Conservation (phyloP, 352 stramenopile genomes). For the Aphanomyces cochlioides region DNA sequence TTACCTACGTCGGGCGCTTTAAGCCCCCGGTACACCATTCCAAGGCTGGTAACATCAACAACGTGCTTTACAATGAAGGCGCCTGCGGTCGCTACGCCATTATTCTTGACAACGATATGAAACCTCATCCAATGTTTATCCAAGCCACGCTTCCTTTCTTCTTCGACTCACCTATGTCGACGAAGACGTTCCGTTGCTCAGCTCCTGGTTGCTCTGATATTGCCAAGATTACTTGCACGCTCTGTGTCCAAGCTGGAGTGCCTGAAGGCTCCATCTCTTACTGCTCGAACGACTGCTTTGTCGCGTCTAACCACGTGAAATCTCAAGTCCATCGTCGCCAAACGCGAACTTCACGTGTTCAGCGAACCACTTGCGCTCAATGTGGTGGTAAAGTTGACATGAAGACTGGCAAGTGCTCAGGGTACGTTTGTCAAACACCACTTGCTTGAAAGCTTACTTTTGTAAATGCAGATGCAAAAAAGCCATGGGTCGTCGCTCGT, state of each 20-base stretch:
- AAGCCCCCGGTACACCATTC: slow-evolving; percentile 68
- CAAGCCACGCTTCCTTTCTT: slow-evolving; percentile 67
- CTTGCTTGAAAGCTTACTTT: neutral
- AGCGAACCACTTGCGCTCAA: slow-evolving; percentile 56
- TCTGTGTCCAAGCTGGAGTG: slow-evolving; percentile 60
- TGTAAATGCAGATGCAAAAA: slow-evolving; percentile 49
- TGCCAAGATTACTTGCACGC: slow-evolving; percentile 68
- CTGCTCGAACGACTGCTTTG: slow-evolving; percentile 80
- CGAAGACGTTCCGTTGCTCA: slow-evolving; percentile 57
- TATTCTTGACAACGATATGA: slow-evolving; percentile 83
- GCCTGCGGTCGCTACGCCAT: slow-evolving; percentile 61
- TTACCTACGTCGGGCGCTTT: slow-evolving; percentile 63
- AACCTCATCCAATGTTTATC: slow-evolving; percentile 72
- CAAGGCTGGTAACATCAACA: slow-evolving; percentile 82
- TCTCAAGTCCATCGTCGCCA: slow-evolving; percentile 65
- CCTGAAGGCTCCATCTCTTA: slow-evolving; percentile 63
- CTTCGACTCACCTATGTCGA: slow-evolving; percentile 60
- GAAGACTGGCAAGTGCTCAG: slow-evolving; percentile 53
- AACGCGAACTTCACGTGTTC: slow-evolving; percentile 58
- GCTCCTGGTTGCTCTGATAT: slow-evolving; percentile 63
- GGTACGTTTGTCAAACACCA: neutral
- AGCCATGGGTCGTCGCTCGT: slow-evolving; percentile 27
- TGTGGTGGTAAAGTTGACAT: slow-evolving; percentile 67
- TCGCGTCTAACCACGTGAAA: slow-evolving; percentile 56
- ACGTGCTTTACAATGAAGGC: slow-evolving; percentile 78